phyloP scores from a whole-genome alignment of 2,329 filamentous ascomycete species.

The Colletotrichum sp. region DNA sequence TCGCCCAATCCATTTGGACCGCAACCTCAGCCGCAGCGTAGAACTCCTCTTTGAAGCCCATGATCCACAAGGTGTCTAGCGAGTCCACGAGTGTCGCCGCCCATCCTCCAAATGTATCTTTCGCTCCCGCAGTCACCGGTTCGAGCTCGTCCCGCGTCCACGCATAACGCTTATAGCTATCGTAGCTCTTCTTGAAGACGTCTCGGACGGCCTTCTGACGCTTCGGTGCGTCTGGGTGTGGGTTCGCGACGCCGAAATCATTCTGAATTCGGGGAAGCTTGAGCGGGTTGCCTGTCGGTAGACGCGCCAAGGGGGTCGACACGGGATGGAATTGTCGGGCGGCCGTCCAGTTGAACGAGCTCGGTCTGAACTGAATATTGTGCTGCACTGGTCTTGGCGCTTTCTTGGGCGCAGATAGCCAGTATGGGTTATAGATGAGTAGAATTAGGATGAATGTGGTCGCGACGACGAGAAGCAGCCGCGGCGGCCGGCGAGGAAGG shows the following conservation, averaged over 20 bases:
- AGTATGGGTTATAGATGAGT: background rate
- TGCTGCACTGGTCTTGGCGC: background rate
- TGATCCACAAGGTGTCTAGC: conserved; percentile 59
- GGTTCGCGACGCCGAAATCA: conserved; percentile 45
- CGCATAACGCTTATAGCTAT: conserved; percentile 46
- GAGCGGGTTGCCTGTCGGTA: conserved; percentile 29
- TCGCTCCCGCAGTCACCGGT: conserved; percentile 42
- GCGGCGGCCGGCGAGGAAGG: conserved; percentile 26
- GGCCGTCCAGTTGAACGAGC: conserved; percentile 35
- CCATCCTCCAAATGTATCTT: conserved; percentile 53
- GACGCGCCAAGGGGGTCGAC: conserved; percentile 29
- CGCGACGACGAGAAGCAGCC: conserved; percentile 24
- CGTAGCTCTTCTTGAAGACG: conserved; percentile 41
- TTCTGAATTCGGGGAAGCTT: conserved; percentile 34
- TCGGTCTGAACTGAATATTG: conserved; percentile 26
- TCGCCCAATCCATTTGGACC: conserved; percentile 55
- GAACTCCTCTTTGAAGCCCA: conserved; percentile 57
- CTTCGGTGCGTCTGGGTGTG: background rate
- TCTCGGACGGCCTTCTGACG: conserved; percentile 35
- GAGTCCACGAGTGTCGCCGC: conserved; percentile 50
- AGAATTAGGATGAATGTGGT: conserved; percentile 19
- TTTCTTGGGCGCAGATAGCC: background rate
- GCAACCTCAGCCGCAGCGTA: conserved; percentile 49
- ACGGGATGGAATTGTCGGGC: conserved; percentile 32
- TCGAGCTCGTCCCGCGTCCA: conserved; percentile 51